Conservation (phyloP, 352 stramenopile genomes). For the Phytopythium delawarense region DNA sequence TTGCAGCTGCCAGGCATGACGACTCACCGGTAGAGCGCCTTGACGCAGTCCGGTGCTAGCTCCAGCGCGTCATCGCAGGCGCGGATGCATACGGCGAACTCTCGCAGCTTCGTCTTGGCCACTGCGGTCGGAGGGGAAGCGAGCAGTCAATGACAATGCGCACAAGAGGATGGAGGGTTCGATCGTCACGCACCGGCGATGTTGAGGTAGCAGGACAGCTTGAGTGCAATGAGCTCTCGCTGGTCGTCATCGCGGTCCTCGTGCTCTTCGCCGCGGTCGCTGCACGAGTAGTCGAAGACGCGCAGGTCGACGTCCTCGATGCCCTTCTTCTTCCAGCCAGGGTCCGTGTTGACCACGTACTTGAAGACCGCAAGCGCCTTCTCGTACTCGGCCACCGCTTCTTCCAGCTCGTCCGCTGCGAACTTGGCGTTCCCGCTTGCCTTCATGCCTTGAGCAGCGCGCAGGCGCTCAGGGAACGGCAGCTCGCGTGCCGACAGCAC, state of each 20-base stretch:
- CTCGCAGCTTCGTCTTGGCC: slow-evolving; percentile 75
- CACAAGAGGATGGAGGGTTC: not conserved
- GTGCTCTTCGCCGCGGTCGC: slow-evolving; percentile 12
- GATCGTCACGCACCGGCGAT: slow-evolving; percentile 46
- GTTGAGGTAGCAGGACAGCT: slow-evolving; percentile 76
- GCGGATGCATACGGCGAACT: slow-evolving; percentile 49
- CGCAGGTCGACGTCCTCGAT: slow-evolving; percentile 79
- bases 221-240: slow-evolving; percentile 40
- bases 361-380: slow-evolving; percentile 84
- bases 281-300: slow-evolving; percentile 49
- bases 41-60: slow-evolving; percentile 61
- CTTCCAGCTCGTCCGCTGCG: slow-evolving; percentile 37
- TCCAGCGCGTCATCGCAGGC: slow-evolving; percentile 71
- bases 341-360: slow-evolving; percentile 74
- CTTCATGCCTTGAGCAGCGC: slow-evolving; percentile 67
- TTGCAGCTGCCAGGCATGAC: not conserved
- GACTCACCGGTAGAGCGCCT: slow-evolving; percentile 66
- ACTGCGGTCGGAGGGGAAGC: slow-evolving; percentile 22
- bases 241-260: slow-evolving; percentile 22
- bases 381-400: slow-evolving; percentile 80
- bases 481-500: slow-evolving; percentile 40
- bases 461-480: slow-evolving; percentile 48
- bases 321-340: slow-evolving; percentile 83
- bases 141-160: too few species aligned
- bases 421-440: slow-evolving; percentile 59